Conservation (phyloP, 2,329 filamentous ascomycete species). For the Fusarium mundagurra region DNA sequence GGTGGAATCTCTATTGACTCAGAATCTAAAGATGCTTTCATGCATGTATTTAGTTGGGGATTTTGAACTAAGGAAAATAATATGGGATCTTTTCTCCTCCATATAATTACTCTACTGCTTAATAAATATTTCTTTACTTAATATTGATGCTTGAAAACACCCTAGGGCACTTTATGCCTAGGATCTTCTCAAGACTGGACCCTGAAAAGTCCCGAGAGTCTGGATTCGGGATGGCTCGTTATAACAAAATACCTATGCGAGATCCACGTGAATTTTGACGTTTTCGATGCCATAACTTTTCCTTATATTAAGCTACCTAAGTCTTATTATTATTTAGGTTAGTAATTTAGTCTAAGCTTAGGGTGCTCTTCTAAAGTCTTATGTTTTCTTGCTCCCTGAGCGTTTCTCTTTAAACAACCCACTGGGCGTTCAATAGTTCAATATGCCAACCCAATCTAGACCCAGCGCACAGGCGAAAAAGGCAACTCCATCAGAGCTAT, state of each 20-base stretch:
- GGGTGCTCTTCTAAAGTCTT: fast-evolving
- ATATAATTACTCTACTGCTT: background rate
- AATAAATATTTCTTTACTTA: background rate
- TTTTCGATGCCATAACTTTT: too few relatives aligned
- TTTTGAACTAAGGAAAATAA: background rate
- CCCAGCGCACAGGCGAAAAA: background rate
- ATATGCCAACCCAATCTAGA: background rate
- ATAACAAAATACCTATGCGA: background rate
- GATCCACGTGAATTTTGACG: background rate
- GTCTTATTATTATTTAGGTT: too few relatives aligned
- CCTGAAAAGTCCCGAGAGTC: background rate
- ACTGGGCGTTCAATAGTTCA: constrained; percentile 19
- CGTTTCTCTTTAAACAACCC: background rate
- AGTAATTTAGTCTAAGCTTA: background rate
- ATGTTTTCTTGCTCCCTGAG: background rate
- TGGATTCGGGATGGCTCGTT: background rate
- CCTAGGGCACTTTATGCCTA: background rate
- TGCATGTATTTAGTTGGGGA: background rate
- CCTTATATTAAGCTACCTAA: too few relatives aligned
- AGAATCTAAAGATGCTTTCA: background rate
- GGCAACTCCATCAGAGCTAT: constrained; percentile 2
- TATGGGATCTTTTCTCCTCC: background rate
- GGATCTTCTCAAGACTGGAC: too few relatives aligned
- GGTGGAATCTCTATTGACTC: background rate
- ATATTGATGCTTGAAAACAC: background rate